phyloP scores from a whole-genome alignment of 169 alveolate species.

The Plasmodium adleri region DNA sequence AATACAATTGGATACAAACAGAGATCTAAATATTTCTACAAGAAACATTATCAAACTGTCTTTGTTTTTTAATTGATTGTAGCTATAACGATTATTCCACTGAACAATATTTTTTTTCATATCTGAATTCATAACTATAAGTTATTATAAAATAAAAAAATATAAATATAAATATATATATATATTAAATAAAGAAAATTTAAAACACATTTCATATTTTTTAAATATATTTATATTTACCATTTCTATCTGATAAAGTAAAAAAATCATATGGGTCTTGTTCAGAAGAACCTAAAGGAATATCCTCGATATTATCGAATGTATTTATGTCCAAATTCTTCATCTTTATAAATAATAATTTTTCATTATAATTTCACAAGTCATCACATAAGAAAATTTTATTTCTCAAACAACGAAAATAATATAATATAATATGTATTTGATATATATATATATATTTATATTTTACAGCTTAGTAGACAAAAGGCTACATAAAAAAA shows the following conservation, averaged over 20 bases:
- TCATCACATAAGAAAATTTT: not conserved
- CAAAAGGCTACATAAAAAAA: no score
- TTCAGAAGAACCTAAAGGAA: slow-evolving; percentile 13
- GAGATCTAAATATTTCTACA: slow-evolving; percentile 51
- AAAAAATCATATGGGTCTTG: slow-evolving; percentile 38
- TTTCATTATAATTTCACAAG: not conserved
- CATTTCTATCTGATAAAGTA: slow-evolving; percentile 57
- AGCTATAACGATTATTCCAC: slow-evolving; percentile 54
- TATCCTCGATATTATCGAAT: slow-evolving; percentile 30
- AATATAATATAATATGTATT: no score
- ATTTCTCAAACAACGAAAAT: not conserved
- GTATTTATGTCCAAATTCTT: slow-evolving; percentile 25
- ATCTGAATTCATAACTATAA: slow-evolving; percentile 33
- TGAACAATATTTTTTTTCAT: slow-evolving; percentile 54
- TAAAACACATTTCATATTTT: slow-evolving; percentile 3
- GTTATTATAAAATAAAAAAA: not conserved
- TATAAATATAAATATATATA: not conserved
- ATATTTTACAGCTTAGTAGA: no score
- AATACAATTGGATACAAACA: slow-evolving; percentile 55
- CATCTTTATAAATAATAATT: slow-evolving; percentile 22
- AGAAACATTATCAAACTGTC: slow-evolving; percentile 62
- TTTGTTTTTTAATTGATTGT: slow-evolving; percentile 54
- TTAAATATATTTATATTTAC: slow-evolving; percentile 15
- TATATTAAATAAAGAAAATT: not conserved
- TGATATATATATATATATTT: no score